Base-by-base conservation (phyloP, 2,329 filamentous ascomycete species). In the Eutypella sp. region DNA sequence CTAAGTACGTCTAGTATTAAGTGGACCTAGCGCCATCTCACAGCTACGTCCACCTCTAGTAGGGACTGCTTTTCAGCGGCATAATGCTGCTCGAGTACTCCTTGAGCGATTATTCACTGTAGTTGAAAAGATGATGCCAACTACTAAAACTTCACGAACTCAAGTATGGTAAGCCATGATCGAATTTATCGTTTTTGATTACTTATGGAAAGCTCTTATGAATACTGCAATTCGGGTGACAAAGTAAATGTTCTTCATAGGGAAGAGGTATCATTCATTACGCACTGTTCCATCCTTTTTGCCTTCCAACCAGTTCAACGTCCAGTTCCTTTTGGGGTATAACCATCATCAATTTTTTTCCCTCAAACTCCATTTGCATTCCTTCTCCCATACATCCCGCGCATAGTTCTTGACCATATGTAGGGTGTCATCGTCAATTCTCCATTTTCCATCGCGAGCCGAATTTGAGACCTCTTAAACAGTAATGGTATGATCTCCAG, bases 401-500 rank as follows among this genome's bases (percentile, higher is more conserved):
- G 15, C 11, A 19, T 5, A 18, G 18, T 1, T 2, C 22, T n/a
- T 19, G 19, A 16, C 20, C n/a, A 19, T 13, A n/a, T 22, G 10
- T 24, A 4, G 20, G 15, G 36, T 16, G 23, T 24, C 9, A 39
- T n/a, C 36, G 15, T 15, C 5, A 19, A 15, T 24, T 22, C 20
- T 20, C 15, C 36, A 19, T 20, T 13, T 5, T 16, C 36, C n/a
- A n/a, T n/a, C n/a, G n/a, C n/a, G n/a, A n/a, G n/a, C n/a, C n/a
- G n/a, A n/a, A n/a, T n/a, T n/a, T n/a, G n/a, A n/a, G n/a, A n/a
- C 31, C 18, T 9, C 13, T 20, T 39, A 39, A 20, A 39, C 10
- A 7, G 36, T 10, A 15, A 23, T 47, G 4, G 43, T 15, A 19
- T 47, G 13, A 18, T 25, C 40, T 4, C 51, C 47, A 13, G 36